Conservation (phyloP, 306 rosid genomes). For the Heteromeles arbutifolia region DNA sequence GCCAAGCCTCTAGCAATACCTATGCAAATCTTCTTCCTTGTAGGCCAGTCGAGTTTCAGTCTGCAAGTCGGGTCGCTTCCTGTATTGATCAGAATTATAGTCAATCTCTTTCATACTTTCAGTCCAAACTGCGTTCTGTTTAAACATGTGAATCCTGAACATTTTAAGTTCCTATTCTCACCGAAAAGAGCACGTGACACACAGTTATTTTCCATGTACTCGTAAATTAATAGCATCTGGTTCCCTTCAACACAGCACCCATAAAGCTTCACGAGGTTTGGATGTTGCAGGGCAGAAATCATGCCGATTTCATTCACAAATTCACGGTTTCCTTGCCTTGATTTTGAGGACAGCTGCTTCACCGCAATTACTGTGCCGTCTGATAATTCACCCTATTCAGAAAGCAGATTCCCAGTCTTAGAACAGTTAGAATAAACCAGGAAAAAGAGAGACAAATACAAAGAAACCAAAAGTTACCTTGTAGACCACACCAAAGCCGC, state of each 20-base stretch:
- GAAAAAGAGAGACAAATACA: not conserved
- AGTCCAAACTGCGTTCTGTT: not conserved
- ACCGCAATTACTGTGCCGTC: conserved; percentile 87
- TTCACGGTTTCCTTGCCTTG: conserved; percentile 96
- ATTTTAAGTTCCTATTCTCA: conserved; percentile 26
- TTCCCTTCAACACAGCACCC: conserved; percentile 94
- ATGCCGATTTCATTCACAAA: conserved; percentile 90
- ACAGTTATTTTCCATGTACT: conserved; percentile 93
- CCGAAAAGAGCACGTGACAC: conserved; percentile 84
- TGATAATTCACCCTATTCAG: conserved; percentile 57
- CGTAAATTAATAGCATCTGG: conserved; percentile 73
- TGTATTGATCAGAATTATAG: conserved; percentile 19
- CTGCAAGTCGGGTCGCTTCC: conserved; percentile 48
- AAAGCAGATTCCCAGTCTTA: not conserved
- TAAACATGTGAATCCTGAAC: not conserved
- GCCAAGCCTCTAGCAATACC: conserved; percentile 90
- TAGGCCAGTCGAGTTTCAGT: conserved; percentile 63
- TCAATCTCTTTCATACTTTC: not conserved
- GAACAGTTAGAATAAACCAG: not conserved
- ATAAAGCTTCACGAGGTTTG: conserved; percentile 86
- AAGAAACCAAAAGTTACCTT: conserved; percentile 43
- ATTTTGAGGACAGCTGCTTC: conserved; percentile 86
- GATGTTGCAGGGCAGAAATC: conserved; percentile 89
- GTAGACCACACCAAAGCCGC: conserved; percentile 91
- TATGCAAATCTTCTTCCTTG: conserved; percentile 80